Evolutionary conservation across 2,329 filamentous ascomycete species (phyloP).

Genomic region (Talaromyces pinophilus): DNA sequence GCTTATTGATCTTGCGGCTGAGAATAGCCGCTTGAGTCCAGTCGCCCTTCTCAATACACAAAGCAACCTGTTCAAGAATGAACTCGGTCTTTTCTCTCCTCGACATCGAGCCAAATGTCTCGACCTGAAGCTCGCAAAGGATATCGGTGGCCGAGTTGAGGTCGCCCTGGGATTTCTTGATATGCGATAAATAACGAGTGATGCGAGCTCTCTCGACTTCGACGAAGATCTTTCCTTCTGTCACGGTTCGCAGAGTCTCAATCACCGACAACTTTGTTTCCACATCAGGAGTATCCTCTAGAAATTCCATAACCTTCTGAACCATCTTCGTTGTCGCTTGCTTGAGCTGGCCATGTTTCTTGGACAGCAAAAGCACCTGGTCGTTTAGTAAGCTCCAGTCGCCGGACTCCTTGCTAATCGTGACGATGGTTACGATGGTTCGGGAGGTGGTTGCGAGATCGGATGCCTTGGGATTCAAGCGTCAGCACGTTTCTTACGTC

Average conservation of each 20-base stretch:
- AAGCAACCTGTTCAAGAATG: conserved; percentile 87
- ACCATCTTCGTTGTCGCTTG: conserved; percentile 99
- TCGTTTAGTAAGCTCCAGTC: conserved; percentile 97
- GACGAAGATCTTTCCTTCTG: conserved; percentile 99
- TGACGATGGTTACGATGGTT: conserved; percentile 83
- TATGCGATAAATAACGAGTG: conserved; percentile 91
- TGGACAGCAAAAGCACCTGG: conserved; percentile 91
- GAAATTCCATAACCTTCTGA: conserved; percentile 88
- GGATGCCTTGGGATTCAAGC: conserved; percentile 64
- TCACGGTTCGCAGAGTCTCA: conserved; percentile 92
- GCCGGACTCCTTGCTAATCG: conserved; percentile 86
- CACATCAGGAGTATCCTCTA: conserved; percentile 79
- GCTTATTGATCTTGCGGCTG: conserved; percentile 93
- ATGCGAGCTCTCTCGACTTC: conserved; percentile 96
- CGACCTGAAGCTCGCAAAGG: conserved; percentile 94
- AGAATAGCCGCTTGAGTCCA: conserved; percentile 96
- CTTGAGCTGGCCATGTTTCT: conserved; percentile 99
- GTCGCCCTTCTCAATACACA: conserved; percentile 94
- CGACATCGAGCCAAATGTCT: conserved; percentile 98
- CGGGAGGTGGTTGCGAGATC: conserved; percentile 94
- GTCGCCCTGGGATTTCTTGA: conserved; percentile 95
- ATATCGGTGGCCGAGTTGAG: conserved; percentile 87
- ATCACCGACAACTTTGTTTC: conserved; percentile 93
- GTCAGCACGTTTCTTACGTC: conserved; percentile 21
- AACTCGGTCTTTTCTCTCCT: conserved; percentile 98